Base-by-base conservation (phyloP, 352 stramenopile species). In the Globisporangium uncinulatum region DNA sequence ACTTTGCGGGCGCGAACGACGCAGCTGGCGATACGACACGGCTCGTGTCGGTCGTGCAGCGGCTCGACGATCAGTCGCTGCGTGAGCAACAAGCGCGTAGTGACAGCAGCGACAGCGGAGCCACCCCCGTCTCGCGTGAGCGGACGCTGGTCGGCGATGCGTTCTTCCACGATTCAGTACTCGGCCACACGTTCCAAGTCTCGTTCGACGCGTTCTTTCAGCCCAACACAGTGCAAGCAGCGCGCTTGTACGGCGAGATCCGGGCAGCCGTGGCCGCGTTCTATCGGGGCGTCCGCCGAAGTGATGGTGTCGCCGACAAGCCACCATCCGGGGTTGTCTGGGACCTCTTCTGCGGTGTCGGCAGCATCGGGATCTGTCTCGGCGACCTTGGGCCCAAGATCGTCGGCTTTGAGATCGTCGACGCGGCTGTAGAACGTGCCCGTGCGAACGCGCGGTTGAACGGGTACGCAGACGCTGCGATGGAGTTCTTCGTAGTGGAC, bases 171-270 rank as follows among this genome's bases (percentile, higher is more conserved):
- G 82, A 92, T 56, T 68, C 74, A 29, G 79, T 92, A 21, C 62
- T 92, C 8, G 57, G 61, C 21, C 74, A 88, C 32, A 57, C 43
- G 32, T 92, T 92, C 44, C 62, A 83, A 20, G 63, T 92, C 36
- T 83, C 82, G 51, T 76, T 88, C 43, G 72, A 87, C 53, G 83
- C 82, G 36, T 92, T 92, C 55, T 92, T 92, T 61, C 79, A 92
- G 63, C 82, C 82, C 21, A 92, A 92, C 52, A 80, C 82, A 7
- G 49, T 59, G 0, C 77, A 88, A 50, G 77, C 82, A 13, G 74
- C 61, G 45, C 56, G 67, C 10, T 61, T 92, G 13, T 92, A 92
- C 56, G 54, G 58, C 8, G 70, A 81, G 48, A 74, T 90, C 19
- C 72, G 79, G 21, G 46, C 64, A 9, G 66, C 76, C 21, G 62